Conservation (phyloP, 1,139 yeast species). For the Hemisphaericaspora lyxosophila region DNA sequence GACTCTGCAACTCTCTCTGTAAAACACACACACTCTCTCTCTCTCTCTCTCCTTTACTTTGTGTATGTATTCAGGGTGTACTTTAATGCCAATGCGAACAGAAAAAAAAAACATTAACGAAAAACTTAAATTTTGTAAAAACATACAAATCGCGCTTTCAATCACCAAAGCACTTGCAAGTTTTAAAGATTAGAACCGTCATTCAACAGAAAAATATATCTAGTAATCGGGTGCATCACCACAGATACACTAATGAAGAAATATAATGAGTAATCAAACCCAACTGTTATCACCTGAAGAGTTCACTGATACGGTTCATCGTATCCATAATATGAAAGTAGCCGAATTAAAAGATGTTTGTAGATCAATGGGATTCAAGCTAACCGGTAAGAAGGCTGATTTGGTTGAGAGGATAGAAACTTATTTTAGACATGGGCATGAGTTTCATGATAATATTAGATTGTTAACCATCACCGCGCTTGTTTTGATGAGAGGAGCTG, state of each 20-base stretch:
- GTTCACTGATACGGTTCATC: constrained; percentile 15
- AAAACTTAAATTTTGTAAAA: neutral
- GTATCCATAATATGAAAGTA: constrained; percentile 19
- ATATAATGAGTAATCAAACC: neutral
- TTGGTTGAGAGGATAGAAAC: constrained; percentile 45
- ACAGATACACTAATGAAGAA: neutral
- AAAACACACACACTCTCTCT: neutral
- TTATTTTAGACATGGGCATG: constrained; percentile 36
- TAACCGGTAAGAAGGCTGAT: constrained; percentile 53
- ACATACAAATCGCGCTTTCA: neutral
- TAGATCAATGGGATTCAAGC: constrained; percentile 42
- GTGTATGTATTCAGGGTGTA: too few relatives aligned
- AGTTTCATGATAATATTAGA: constrained; percentile 37
- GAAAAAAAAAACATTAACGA: neutral
- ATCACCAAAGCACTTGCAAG: neutral
- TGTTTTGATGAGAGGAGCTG: constrained; percentile 35
- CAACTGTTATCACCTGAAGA: constrained; percentile 13
- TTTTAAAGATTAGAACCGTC: too few relatives aligned
- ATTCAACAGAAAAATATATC: too few relatives aligned
- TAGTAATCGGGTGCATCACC: too few relatives aligned
- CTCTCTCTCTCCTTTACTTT: too few relatives aligned
- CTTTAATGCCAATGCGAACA: neutral
- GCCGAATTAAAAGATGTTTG: constrained; percentile 45
- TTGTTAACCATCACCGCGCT: constrained; percentile 45
- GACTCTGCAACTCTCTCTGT: neutral